phyloP scores from a whole-genome alignment of 371 early-diverging fungal genomes.

The Umbelopsis sp. region DNA sequence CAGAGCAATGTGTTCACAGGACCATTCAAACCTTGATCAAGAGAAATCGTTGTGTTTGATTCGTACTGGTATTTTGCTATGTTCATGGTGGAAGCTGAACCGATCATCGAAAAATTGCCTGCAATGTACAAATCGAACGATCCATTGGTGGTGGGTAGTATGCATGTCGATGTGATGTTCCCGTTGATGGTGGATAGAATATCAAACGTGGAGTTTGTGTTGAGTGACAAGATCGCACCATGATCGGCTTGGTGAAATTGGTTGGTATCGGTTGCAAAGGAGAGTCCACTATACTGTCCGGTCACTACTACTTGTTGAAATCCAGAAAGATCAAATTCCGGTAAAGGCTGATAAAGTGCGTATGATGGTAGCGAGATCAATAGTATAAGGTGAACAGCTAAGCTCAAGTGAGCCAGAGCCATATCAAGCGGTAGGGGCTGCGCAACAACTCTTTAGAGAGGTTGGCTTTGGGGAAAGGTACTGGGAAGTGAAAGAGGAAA shows the following conservation, averaged over 20 bases:
- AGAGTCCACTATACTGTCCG: slow-evolving; percentile 6
- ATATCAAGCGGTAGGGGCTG: slow-evolving; percentile 4
- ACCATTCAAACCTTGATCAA: slow-evolving; percentile 71
- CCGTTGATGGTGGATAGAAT: neutral
- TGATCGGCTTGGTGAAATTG: slow-evolving; percentile 3
- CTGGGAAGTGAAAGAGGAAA: slow-evolving; percentile 2
- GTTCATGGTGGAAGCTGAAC: slow-evolving; percentile 40
- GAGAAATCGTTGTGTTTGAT: slow-evolving; percentile 39
- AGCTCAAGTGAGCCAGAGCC: slow-evolving; percentile 15
- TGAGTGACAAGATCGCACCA: neutral
- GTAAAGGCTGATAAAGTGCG: slow-evolving; percentile 9
- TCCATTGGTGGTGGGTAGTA: neutral
- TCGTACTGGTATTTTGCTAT: slow-evolving; percentile 57
- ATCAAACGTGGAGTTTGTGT: slow-evolving; percentile 4
- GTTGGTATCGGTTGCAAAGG: slow-evolving; percentile 9
- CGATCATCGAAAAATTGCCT: slow-evolving; percentile 47
- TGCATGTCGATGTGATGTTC: neutral
- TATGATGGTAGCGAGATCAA: neutral
- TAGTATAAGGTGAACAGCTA: neutral
- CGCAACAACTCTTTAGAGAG: slow-evolving; percentile 6
- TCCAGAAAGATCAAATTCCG: slow-evolving; percentile 12
- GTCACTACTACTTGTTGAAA: neutral
- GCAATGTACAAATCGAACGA: slow-evolving; percentile 39
- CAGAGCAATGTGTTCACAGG: slow-evolving; percentile 67
- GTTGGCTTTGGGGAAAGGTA: neutral